phyloP scores from a whole-genome alignment of 1,284 basidiomycete species.

The Apiotrichum gamsii region DNA sequence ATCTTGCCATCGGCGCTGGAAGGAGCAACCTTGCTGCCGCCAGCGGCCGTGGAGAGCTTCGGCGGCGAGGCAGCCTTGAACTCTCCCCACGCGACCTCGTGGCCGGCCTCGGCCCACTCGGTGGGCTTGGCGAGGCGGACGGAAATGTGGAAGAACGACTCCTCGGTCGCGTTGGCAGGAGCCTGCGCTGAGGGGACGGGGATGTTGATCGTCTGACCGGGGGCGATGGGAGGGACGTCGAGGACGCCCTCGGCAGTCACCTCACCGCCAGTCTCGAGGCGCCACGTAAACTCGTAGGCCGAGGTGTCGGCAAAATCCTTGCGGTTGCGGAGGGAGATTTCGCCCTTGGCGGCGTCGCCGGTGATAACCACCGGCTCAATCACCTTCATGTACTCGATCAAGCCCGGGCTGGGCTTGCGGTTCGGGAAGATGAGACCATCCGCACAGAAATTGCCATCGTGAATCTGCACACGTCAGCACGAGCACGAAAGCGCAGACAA shows the following conservation, averaged over 20 bases:
- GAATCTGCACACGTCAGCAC: no score
- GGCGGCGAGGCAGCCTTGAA: neutral
- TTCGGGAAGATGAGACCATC: slow-evolving; percentile 27
- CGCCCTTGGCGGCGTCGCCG: neutral
- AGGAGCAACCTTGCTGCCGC: no score
- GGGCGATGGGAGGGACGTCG: neutral
- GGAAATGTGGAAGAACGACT: slow-evolving; percentile 2
- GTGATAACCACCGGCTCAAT: slow-evolving; percentile 15
- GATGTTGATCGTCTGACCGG: neutral
- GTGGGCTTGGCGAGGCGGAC: slow-evolving; percentile 1
- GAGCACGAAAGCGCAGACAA: no score
- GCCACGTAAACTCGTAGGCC: slow-evolving; percentile 11
- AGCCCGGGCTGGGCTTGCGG: slow-evolving; percentile 18
- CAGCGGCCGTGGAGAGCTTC: no score
- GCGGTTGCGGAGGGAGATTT: slow-evolving; percentile 8
- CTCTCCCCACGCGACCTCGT: slow-evolving; percentile 19
- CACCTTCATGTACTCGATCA: slow-evolving; percentile 18
- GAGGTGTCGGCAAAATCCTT: slow-evolving; percentile 9
- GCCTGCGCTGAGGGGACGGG: neutral
- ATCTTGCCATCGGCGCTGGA: neutral
- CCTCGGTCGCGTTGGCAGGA: neutral
- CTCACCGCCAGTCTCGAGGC: slow-evolving; percentile 11
- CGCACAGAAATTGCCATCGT: slow-evolving; percentile 24
- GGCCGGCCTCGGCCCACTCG: slow-evolving; percentile 14
- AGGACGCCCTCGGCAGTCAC: slow-evolving; percentile 4